Evolutionary conservation across 345 rosid species (phyloP), one percentile per base, ranked within the genome.

Genomic region (Ceriops tagal): DNA sequence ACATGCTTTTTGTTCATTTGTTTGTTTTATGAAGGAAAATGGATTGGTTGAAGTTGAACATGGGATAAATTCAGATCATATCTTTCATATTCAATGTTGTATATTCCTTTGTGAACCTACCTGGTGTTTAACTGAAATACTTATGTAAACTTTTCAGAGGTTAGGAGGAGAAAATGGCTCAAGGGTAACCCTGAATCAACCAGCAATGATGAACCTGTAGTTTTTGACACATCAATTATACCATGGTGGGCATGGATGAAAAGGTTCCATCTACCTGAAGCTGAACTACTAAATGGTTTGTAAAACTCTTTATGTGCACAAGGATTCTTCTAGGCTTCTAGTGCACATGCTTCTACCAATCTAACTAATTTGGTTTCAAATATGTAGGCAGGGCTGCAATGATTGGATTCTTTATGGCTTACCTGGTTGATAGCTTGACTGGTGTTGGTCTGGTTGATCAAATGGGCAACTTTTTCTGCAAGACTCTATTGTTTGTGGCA

Each of bases 191-290:
- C 97, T 11, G 96, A 91, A 76, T 78, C 96, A 15, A 84, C 92
- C 19, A 88, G 82, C 67, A 93, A 91, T 22, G 85, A 93, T 6
- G 90, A 88, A 53, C 95, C 85, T 71, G 83, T 93, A 22, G 79
- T 91, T 65, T 93, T 93, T 34, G 95, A 93, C 73, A 89, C 98
- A 21, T 85, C 97, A 59, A 84, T 87, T 19, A 75, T 93, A 51
- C 98, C 97, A 60, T 93, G 97, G 98, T 93, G 98, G 98, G 85
- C 88, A 49, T 93, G 97, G 98, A 82, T 87, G 71, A 89, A 89
- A 83, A 85, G 96, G 69, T 93, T 83, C 79, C 97, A 93, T 79
- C 87, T 93, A 49, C 96, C 97, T 9, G 97, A 91, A 84, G 96
- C 96, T 18, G 97, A 91, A 77, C 78, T 84, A 39, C 92, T 91